These are phyloP conservation scores for Arthrobotrys entomopaga DNA, from an alignment of 2,329 filamentous ascomycete species.

Conservation along the genomic window DNA sequence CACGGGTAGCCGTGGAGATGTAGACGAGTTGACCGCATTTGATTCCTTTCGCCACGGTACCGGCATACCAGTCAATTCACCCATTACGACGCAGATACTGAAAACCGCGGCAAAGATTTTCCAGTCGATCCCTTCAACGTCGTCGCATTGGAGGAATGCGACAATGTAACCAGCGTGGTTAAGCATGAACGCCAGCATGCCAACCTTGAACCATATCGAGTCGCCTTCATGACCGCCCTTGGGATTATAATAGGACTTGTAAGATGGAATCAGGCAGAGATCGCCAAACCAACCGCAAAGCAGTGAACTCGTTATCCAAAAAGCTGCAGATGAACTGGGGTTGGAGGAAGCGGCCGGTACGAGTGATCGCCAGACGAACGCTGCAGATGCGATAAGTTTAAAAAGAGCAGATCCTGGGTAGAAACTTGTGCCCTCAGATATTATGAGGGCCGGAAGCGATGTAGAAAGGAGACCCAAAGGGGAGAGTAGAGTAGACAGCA, in stretches of 20 bases:
- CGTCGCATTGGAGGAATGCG: slow-evolving; percentile 43
- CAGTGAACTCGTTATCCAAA: slow-evolving; percentile 33
- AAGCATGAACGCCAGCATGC: slow-evolving; percentile 54
- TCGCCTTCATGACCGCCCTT: slow-evolving; percentile 51
- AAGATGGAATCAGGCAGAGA: slow-evolving; percentile 46
- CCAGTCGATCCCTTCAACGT: slow-evolving; percentile 37
- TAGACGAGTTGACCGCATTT: not conserved
- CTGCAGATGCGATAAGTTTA: slow-evolving; percentile 38
- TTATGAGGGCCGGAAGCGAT: slow-evolving; percentile 37
- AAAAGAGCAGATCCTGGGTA: slow-evolving; percentile 45
- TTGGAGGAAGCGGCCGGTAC: not conserved
- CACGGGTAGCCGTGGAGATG: slow-evolving; percentile 16
- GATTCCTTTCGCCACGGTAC: slow-evolving; percentile 37
- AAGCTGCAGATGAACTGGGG: slow-evolving; percentile 8
- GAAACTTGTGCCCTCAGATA: slow-evolving; percentile 33
- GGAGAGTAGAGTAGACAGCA: slow-evolving; percentile 27
- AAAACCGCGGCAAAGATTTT: slow-evolving; percentile 23
- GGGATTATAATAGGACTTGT: slow-evolving; percentile 38
- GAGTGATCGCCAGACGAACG: slow-evolving; percentile 49
- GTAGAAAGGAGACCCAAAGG: slow-evolving; percentile 27
- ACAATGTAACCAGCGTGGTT: slow-evolving; percentile 52
- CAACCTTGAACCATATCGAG: slow-evolving; percentile 52
- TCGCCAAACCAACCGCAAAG: slow-evolving; percentile 46
- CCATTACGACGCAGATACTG: slow-evolving; percentile 20
- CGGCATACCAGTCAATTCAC: slow-evolving; percentile 44